These are phyloP conservation scores for Pseudomonodictys pantanalensis DNA, from an alignment of 495 filamentous ascomycete genomes.

Conservation along the genomic window DNA sequence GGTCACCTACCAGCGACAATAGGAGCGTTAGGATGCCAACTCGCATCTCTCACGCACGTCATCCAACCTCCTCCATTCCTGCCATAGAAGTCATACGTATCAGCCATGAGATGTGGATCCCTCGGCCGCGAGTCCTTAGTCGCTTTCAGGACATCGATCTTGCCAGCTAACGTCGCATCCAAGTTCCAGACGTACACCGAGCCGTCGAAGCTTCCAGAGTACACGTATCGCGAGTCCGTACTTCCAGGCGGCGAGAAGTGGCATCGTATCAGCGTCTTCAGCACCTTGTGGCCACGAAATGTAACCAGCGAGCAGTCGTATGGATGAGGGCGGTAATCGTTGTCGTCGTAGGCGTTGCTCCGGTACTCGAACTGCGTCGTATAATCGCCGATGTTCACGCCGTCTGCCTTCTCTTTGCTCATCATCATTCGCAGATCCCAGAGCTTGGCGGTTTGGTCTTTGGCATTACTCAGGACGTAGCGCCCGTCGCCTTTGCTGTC, in stretches of 20 bases:
- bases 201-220: slow-evolving; percentile 84
- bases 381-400: slow-evolving; percentile 52
- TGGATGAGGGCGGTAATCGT: slow-evolving; percentile 69
- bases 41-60: slow-evolving; percentile 87
- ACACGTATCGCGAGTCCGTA: slow-evolving; percentile 90
- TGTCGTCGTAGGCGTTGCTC: slow-evolving; percentile 64
- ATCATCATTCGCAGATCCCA: slow-evolving; percentile 91
- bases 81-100: slow-evolving; percentile 36
- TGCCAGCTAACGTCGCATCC: slow-evolving; percentile 81
- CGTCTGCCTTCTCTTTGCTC: slow-evolving; percentile 61
- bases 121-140: slow-evolving; percentile 60
- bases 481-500: slow-evolving; percentile 95
- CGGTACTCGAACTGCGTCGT: slow-evolving; percentile 85
- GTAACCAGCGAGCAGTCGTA: slow-evolving; percentile 91
- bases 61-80: slow-evolving; percentile 54
- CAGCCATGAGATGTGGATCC: slow-evolving; percentile 40
- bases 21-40: slow-evolving; percentile 91
- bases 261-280: slow-evolving; percentile 87
- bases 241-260: slow-evolving; percentile 90
- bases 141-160: slow-evolving; percentile 70
- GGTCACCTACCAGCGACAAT: slow-evolving; percentile 72
- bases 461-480: slow-evolving; percentile 90
- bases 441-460: slow-evolving; percentile 96
- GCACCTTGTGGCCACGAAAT: slow-evolving; percentile 82
- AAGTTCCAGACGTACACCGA: slow-evolving; percentile 89